A percentile compares a stretch with the other conserved stretches of the same genome.
phyloP scores from a whole-genome alignment of 2,329 filamentous ascomycete genomes.

The Fusarium setosum region DNA sequence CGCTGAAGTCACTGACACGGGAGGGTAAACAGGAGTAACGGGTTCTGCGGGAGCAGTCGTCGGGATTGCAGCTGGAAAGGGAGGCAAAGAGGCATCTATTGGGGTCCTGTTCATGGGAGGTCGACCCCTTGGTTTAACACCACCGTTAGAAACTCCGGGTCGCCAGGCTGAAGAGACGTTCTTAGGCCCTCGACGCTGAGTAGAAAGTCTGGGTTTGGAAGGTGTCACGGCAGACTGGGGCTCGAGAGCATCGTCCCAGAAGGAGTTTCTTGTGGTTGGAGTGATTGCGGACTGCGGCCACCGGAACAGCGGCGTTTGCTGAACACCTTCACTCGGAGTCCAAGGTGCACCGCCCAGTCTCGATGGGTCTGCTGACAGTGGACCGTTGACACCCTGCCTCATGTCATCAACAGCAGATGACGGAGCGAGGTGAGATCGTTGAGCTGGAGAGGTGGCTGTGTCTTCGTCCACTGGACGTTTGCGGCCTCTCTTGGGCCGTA shows the following conservation, averaged over 20 bases:
- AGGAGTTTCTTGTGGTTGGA: slow-evolving; percentile 64
- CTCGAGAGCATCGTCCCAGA: slow-evolving; percentile 69
- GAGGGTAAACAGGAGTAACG: slow-evolving; percentile 8
- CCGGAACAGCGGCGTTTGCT: slow-evolving; percentile 72
- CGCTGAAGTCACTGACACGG: neutral
- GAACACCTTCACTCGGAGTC: slow-evolving; percentile 41
- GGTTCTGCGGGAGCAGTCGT: slow-evolving; percentile 20
- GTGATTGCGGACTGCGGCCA: slow-evolving; percentile 86
- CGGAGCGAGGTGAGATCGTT: slow-evolving; percentile 71
- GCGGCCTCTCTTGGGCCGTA: slow-evolving; percentile 69
- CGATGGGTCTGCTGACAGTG: slow-evolving; percentile 60
- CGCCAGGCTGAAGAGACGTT: slow-evolving; percentile 94
- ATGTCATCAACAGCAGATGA: slow-evolving; percentile 55
- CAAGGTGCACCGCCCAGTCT: slow-evolving; percentile 51
- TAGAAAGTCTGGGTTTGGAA: slow-evolving; percentile 61
- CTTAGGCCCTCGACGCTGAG: slow-evolving; percentile 77
- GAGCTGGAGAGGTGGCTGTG: slow-evolving; percentile 60
- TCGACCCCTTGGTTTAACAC: slow-evolving; percentile 80
- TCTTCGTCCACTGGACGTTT: slow-evolving; percentile 74
- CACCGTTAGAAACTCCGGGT: slow-evolving; percentile 68
- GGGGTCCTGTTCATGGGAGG: slow-evolving; percentile 75
- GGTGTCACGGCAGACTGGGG: slow-evolving; percentile 81
- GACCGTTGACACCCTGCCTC: slow-evolving; percentile 53
- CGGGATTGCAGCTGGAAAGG: slow-evolving; percentile 20
- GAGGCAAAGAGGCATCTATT: slow-evolving; percentile 61